Base-by-base conservation (phyloP, 495 filamentous ascomycete genomes). In the Penicillium flavigenum region DNA sequence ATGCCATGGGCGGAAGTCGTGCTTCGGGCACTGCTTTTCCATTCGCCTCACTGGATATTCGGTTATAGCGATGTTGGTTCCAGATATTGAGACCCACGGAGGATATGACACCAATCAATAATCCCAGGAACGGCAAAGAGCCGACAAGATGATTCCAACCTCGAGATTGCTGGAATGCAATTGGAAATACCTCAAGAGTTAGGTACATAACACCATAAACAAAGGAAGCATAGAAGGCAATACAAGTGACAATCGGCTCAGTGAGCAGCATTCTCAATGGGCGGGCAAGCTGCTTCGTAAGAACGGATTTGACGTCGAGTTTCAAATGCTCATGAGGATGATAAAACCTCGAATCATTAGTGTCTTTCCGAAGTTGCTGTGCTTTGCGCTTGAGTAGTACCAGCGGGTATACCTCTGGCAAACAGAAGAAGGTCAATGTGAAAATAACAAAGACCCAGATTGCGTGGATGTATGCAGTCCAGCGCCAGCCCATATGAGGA, bases 1-100 rank as follows among this genome's bases (percentile, higher is more conserved):
- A 51, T 14, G 74, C 71, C 75, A 84, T 83, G 0, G 82, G 81
- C 6, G 63, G 60, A 2, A 73, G 53, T 14, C 70, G 63, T 11
- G 66, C 71, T 55, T 76, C 72, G 0, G 70, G 68, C 9, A 74
- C 72, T 3, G 65, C 41, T 22, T 51, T 60, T 1, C 65, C 63
- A 36, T 63, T 55, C 4, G 54, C 62, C n/a, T 47, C 59, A 10
- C 57, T 47, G 1, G 58, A 63, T 19, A 52, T 66, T 11, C 51
- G 26, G 44, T 62, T 65, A 36, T 74, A 76, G 27, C 60, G 56
- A 24, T 52, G 57, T 31, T 73, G 64, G 17, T 63, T 61, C 41
- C 58, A 61, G 24, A 72, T 55, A 36, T 65, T 71, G 34, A 72
- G 11, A 19, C 60, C 50, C 3, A 63, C 63, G 0, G 69, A 61